Conservation (phyloP, 148 eudicot species). For the Talinum fruticosum region DNA sequence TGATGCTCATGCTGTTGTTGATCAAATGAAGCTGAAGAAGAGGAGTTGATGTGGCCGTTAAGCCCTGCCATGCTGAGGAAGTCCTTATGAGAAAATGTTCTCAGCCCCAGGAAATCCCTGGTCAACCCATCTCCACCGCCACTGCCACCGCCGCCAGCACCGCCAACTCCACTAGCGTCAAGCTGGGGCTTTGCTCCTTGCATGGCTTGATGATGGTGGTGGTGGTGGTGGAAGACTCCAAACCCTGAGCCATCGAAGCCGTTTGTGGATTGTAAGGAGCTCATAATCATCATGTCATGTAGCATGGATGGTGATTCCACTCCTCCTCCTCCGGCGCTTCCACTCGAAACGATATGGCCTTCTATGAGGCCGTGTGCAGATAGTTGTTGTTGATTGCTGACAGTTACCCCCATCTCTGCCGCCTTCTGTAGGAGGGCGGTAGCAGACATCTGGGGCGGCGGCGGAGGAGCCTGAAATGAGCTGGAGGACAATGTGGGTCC, state of each 20-base stretch:
- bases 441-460: constrained; percentile 65
- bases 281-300: constrained; percentile 27
- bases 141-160: constrained; percentile 3
- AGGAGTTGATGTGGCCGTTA: constrained; percentile 38
- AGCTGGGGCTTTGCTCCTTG: neutral
- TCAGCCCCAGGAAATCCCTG: constrained; percentile 70
- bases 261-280: constrained; percentile 24
- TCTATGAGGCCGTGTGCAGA: neutral
- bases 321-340: neutral
- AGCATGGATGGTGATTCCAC: neutral
- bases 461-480: neutral
- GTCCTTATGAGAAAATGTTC: constrained; percentile 46
- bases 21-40: constrained; percentile 35
- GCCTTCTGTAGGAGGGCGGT: constrained; percentile 82
- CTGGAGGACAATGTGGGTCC: constrained; percentile 22
- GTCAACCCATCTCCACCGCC: constrained; percentile 45
- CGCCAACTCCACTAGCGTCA: neutral
- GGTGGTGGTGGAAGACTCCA: neutral
- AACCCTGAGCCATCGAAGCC: constrained; percentile 11
- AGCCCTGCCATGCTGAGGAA: constrained; percentile 52
- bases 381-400: constrained; percentile 12
- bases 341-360: neutral
- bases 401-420: constrained; percentile 68
- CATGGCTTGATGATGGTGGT: neutral
- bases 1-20: constrained; percentile 33